phyloP scores from a whole-genome alignment of 371 early-diverging fungal species.

The Catenaria anguillulae region DNA sequence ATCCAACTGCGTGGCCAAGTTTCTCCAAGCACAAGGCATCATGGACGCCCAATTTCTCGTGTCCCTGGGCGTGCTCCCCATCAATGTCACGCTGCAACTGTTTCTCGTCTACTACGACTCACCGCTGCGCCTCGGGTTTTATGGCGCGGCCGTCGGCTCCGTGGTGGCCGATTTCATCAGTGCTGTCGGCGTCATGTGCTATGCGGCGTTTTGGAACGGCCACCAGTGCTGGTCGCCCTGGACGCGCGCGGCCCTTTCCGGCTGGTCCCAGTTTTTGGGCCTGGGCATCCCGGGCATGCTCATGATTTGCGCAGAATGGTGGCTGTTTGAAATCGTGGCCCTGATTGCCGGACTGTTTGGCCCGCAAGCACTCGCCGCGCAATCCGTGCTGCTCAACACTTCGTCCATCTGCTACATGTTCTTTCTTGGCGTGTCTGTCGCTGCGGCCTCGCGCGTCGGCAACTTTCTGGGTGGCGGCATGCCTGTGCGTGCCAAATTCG shows the following conservation, averaged over 20 bases:
- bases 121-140: conserved; percentile 48
- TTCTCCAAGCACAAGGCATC: conserved; percentile 67
- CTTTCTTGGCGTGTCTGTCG: conserved; percentile 39
- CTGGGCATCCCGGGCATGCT: conserved; percentile 55
- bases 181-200: conserved; percentile 38
- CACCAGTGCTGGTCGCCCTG: conserved; percentile 70
- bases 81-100: conserved; percentile 59
- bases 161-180: conserved; percentile 59
- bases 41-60: conserved; percentile 66
- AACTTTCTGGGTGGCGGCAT: conserved; percentile 43
- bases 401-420: conserved; percentile 50
- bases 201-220: conserved; percentile 49
- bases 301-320: conserved; percentile 60
- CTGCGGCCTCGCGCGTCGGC: conserved; percentile 66
- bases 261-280: conserved; percentile 46
- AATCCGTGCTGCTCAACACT: conserved; percentile 61
- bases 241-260: conserved; percentile 46
- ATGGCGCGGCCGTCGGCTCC: conserved; percentile 72
- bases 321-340: conserved; percentile 38
- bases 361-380: conserved; percentile 62
- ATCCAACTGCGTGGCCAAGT: conserved; percentile 64
- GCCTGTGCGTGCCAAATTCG: conserved; percentile 26
- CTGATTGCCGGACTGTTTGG: conserved; percentile 64
- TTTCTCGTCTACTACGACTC: conserved; percentile 46
- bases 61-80: conserved; percentile 49